Base-by-base conservation (phyloP, 2,329 filamentous ascomycete species). In the Fonsecaea monophora region DNA sequence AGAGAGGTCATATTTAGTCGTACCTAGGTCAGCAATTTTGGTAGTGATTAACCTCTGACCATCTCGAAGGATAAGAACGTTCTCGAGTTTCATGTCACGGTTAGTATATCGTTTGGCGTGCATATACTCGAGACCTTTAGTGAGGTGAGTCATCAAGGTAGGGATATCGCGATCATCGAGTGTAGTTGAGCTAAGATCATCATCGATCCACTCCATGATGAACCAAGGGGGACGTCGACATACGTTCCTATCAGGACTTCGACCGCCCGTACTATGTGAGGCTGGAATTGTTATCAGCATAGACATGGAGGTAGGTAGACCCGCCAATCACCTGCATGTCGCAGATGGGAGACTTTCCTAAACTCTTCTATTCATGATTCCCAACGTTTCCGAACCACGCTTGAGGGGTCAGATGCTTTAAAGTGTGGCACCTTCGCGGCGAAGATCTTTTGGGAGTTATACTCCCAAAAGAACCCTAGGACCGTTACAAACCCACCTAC, bases 371-470 rank as follows among this genome's bases (percentile, higher is more conserved):
- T 32, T 8, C 34, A 54, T 5, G 21, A 32, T 21, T 54, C 21
- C 21, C 21, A 54, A 32, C 50, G 21, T 13, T 32, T 32, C 6
- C 50, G 50, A 32, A 9, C 21, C 12, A 7, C 6, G 21, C 50
- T 32, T 12, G 25, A 5, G 6, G 9, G 21, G 32, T 54, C 50
- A 9, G 21, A 32, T 8, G 25, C 10, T 54, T 54, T 54, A 13
- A 32, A 32, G 50, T 54, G 25, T 32, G 21, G 50, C 21, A 32
- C 50, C 50, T 54, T 54, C 25, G 50, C 50, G 7, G 50, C 50
- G 21, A 54, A 54, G 50, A 54, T 34, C 50, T 54, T 12, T 54
- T 54, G 5, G 5, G 32, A 54, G n/a, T n/a, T n/a, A n/a, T n/a
- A n/a, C n/a, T n/a, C n/a, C n/a, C n/a, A n/a, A n/a, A n/a, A n/a